Percentiles rank a stretch among this genome's conserved stretches.
Evolutionary conservation across 1,139 yeast species (phyloP).

Genomic region (Diutina scorzettiae): DNA sequence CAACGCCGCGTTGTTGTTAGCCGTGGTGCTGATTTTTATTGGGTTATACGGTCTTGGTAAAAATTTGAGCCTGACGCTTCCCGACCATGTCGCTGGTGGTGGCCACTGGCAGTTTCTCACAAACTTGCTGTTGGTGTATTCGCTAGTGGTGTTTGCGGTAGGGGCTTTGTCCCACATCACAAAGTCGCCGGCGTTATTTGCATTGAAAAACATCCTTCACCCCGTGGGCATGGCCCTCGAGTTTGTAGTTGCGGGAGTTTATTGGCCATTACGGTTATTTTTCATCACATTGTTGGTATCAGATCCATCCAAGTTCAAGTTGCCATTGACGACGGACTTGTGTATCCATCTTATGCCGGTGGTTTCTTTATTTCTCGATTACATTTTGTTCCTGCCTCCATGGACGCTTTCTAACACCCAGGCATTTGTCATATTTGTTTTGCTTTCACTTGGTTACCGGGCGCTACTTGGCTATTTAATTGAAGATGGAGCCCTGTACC

Average conservation of each 20-base stretch:
- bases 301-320: constrained; percentile 18
- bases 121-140: constrained; percentile 39
- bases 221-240: constrained; percentile 48
- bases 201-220: constrained; percentile 27
- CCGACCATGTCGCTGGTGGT: constrained; percentile 35
- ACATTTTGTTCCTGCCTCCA: constrained; percentile 40
- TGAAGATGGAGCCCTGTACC: constrained; percentile 35
- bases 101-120: constrained; percentile 65
- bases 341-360: constrained; percentile 51
- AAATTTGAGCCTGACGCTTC: constrained; percentile 21
- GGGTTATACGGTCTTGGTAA: constrained; percentile 19
- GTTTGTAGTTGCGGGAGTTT: constrained; percentile 44
- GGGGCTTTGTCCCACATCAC: constrained; percentile 30
- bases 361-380: constrained; percentile 38
- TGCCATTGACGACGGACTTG: constrained; percentile 42
- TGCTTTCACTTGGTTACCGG: constrained; percentile 41
- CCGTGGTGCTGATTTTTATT: constrained; percentile 17
- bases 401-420: constrained; percentile 25
- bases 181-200: constrained; percentile 14
- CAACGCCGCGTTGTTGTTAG: constrained; percentile 15
- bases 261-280: constrained; percentile 55
- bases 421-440: constrained; percentile 28
- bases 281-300: constrained; percentile 27
- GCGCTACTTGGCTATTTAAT: constrained; percentile 35
- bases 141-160: constrained; percentile 31